Evolutionary conservation across 2,329 filamentous ascomycete species (phyloP).

Genomic region (Cordyceps tenuipes): DNA sequence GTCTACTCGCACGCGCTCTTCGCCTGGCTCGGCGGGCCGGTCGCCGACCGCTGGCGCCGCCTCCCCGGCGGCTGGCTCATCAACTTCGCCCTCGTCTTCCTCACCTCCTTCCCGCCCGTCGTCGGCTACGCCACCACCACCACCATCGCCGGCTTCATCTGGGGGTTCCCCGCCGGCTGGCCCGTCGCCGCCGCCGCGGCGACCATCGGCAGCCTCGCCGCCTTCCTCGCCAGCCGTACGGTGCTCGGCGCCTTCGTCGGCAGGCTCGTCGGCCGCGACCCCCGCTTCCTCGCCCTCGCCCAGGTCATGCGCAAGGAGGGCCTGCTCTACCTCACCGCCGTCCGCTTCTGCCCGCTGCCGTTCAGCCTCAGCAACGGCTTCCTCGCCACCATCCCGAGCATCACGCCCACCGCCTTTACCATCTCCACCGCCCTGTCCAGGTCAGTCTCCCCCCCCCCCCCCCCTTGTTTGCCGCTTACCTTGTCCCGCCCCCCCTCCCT

Average conservation of each 20-base stretch:
- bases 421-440: constrained; percentile 73
- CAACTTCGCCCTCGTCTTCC: constrained; percentile 65
- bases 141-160: constrained; percentile 47
- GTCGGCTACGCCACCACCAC: constrained; percentile 76
- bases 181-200: constrained; percentile 73
- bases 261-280: constrained; percentile 71
- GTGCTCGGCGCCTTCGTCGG: constrained; percentile 72
- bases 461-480: no score
- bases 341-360: constrained; percentile 84
- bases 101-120: constrained; percentile 75
- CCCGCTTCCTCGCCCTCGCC: constrained; percentile 78
- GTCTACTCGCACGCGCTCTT: constrained; percentile 77
- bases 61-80: constrained; percentile 65
- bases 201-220: constrained; percentile 65
- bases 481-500: background rate
- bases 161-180: constrained; percentile 60
- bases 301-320: constrained; percentile 88
- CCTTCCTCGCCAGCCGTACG: constrained; percentile 74
- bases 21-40: constrained; percentile 55
- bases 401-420: constrained; percentile 67
- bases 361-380: constrained; percentile 93
- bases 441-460: constrained; percentile 22
- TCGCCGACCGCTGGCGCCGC: constrained; percentile 69
- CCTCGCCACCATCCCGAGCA: constrained; percentile 84
- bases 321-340: constrained; percentile 79